These are phyloP conservation scores for Heimioporus sp. DNA, from an alignment of 768 basidiomycete species.

Conservation along the genomic window DNA sequence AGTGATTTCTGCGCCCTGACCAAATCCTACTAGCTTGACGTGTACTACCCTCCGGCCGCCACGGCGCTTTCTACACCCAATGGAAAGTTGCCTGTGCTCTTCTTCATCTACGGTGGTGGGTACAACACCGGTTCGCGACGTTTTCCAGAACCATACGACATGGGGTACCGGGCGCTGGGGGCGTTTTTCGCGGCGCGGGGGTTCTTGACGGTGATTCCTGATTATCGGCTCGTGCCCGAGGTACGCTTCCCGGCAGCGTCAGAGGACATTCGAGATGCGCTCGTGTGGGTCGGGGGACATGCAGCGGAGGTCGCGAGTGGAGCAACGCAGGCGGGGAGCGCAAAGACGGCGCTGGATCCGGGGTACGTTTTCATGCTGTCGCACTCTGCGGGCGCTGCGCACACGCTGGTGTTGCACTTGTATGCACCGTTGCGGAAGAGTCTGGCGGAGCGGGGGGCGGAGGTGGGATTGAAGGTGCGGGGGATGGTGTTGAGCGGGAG, in stretches of 20 bases:
- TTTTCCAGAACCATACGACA: conserved; percentile 44
- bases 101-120: conserved; percentile 70
- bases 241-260: conserved; percentile 53
- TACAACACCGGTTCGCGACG: conserved; percentile 52
- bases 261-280: conserved; percentile 59
- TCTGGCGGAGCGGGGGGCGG: conserved; percentile 30
- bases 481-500: conserved; percentile 48
- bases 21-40: conserved; percentile 48
- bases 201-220: conserved; percentile 62
- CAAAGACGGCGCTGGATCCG: conserved; percentile 34
- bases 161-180: conserved; percentile 56
- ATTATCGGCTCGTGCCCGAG: conserved; percentile 63
- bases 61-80: conserved; percentile 20
- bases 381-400: conserved; percentile 62
- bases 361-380: conserved; percentile 48
- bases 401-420: conserved; percentile 45
- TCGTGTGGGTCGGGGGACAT: conserved; percentile 50
- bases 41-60: conserved; percentile 54
- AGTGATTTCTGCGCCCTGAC: too few species aligned
- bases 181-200: conserved; percentile 61
- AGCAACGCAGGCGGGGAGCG: conserved; percentile 2
- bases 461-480: conserved; percentile 29
- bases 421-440: conserved; percentile 28
- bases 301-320: conserved; percentile 13
- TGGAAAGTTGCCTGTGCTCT: conserved; percentile 46